Evolutionary conservation across 768 basidiomycete species (phyloP).

Genomic region (Coprinopsis sp.): DNA sequence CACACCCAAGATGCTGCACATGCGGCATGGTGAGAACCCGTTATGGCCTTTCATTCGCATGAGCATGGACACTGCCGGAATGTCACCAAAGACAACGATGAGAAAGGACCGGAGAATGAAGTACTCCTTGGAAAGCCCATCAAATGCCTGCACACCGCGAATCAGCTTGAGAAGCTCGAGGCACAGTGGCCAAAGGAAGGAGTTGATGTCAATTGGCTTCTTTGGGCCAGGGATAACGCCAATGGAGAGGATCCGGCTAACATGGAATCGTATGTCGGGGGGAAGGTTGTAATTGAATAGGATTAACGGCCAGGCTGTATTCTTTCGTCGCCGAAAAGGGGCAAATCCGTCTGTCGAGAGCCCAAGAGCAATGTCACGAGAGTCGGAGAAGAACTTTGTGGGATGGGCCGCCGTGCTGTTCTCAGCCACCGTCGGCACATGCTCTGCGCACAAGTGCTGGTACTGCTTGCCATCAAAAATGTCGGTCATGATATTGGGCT

Average conservation of each 20-base stretch:
- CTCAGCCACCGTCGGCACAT: constrained; percentile 20
- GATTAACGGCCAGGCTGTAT: constrained; percentile 38
- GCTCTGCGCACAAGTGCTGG: constrained; percentile 11
- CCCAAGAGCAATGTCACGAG: constrained; percentile 37
- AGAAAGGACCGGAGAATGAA: constrained; percentile 17
- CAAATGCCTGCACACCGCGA: constrained; percentile 30
- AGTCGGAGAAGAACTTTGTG: constrained; percentile 32
- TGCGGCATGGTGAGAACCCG: constrained; percentile 27
- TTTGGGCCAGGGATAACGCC: constrained; percentile 35
- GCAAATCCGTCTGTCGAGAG: constrained; percentile 40
- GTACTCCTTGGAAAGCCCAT: not conserved
- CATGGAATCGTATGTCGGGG: constrained; percentile 26
- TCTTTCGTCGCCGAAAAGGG: constrained; percentile 27
- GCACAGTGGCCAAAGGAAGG: constrained; percentile 18
- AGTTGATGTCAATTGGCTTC: constrained; percentile 11
- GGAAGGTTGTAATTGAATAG: constrained; percentile 37
- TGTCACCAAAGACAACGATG: constrained; percentile 19
- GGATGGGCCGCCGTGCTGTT: constrained; percentile 14
- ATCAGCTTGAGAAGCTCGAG: constrained; percentile 32
- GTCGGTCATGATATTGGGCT: constrained; percentile 20
- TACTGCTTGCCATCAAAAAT: constrained; percentile 36
- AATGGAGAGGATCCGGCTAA: constrained; percentile 25
- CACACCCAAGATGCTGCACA: constrained; percentile 30
- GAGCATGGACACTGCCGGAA: constrained; percentile 17
- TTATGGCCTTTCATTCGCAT: constrained; percentile 41